phyloP scores from a whole-genome alignment of 2,329 filamentous ascomycete genomes.

The Monilinia fructicola region DNA sequence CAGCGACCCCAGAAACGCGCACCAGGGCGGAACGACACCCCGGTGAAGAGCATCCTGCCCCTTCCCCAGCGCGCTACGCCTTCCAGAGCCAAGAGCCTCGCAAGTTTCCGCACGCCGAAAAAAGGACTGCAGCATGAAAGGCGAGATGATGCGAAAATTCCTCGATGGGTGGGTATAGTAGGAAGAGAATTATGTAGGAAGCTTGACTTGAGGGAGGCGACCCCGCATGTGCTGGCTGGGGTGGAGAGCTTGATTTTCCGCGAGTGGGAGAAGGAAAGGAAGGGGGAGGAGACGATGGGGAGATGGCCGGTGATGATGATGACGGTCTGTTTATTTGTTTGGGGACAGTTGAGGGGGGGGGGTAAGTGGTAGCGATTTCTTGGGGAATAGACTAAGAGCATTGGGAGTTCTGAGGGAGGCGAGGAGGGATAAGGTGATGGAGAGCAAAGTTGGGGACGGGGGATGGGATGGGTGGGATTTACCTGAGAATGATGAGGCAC shows the following conservation, averaged over 20 bases:
- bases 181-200: constrained; percentile 65
- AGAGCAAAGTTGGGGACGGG: constrained; percentile 43
- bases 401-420: constrained; percentile 46
- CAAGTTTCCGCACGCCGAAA: constrained; percentile 41
- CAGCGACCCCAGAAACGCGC: constrained; percentile 18
- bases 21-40: constrained; percentile 18
- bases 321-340: constrained; percentile 60
- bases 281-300: constrained; percentile 43
- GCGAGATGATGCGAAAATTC: constrained; percentile 42
- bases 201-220: constrained; percentile 60
- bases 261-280: constrained; percentile 24
- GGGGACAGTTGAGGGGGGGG: constrained; percentile 47
- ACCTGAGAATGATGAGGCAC: constrained; percentile 42
- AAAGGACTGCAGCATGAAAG: constrained; percentile 31
- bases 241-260: constrained; percentile 53
- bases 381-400: constrained; percentile 49
- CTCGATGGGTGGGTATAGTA: constrained; percentile 67
- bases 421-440: constrained; percentile 47
- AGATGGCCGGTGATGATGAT: constrained; percentile 57
- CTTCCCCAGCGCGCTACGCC: constrained; percentile 44
- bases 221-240: constrained; percentile 73
- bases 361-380: constrained; percentile 46
- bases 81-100: constrained; percentile 48
- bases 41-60: constrained; percentile 12
- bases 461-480: constrained; percentile 55